These are phyloP conservation scores for Syzygium grande DNA, from an alignment of 345 rosid genomes.

Conservation along the genomic window DNA sequence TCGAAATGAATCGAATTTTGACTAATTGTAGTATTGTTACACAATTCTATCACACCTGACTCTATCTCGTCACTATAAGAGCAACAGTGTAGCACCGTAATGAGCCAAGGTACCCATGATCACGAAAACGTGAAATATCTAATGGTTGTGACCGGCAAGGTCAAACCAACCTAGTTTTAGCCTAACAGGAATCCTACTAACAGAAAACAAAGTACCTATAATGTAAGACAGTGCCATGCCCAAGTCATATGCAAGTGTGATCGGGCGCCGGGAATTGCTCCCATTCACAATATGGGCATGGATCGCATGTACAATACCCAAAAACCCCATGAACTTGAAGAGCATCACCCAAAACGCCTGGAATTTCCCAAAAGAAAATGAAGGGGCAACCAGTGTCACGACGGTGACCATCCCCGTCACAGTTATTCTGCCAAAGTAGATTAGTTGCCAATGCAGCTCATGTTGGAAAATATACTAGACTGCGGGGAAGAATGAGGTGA, in stretches of 20 bases:
- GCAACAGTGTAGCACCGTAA: too few species aligned
- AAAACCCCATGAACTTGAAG: slow-evolving; percentile 74
- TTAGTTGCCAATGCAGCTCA: slow-evolving; percentile 60
- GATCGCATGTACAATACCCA: slow-evolving; percentile 55
- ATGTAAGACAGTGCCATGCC: too few species aligned
- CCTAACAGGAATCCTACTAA: too few species aligned
- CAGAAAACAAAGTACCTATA: too few species aligned
- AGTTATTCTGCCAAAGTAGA: slow-evolving; percentile 63
- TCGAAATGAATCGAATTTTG: too few species aligned
- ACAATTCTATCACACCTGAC: too few species aligned
- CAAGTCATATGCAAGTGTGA: slow-evolving; percentile 25
- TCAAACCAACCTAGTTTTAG: too few species aligned
- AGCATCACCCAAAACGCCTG: slow-evolving; percentile 52
- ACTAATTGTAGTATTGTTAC: too few species aligned
- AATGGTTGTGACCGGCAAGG: too few species aligned
- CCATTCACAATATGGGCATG: slow-evolving; percentile 64
- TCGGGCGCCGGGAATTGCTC: slow-evolving; percentile 48
- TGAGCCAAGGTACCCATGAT: too few species aligned
- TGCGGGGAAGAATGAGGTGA: slow-evolving; percentile 86
- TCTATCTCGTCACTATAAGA: too few species aligned
- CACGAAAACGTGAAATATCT: too few species aligned
- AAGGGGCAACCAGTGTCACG: slow-evolving; percentile 55
- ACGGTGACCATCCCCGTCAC: slow-evolving; percentile 67
- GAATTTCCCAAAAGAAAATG: slow-evolving; percentile 43
- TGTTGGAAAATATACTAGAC: slow-evolving; percentile 76